These are phyloP conservation scores for Pyrenochaeta sp. DNA, from an alignment of 2,329 filamentous ascomycete species.

Conservation along the genomic window DNA sequence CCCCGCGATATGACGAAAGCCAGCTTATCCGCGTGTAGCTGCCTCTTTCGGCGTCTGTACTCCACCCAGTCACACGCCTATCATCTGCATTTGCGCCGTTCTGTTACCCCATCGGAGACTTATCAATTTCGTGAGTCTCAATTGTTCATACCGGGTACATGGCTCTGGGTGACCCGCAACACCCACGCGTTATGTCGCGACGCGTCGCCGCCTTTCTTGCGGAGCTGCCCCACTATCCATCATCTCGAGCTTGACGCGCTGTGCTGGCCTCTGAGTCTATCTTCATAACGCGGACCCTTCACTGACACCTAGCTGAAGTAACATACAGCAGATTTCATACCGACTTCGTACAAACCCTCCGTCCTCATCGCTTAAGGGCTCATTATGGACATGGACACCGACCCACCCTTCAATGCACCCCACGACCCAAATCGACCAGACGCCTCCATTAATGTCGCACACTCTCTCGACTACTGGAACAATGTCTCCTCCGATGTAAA, in stretches of 20 bases:
- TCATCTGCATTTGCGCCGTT: conserved; percentile 3
- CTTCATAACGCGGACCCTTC: neutral
- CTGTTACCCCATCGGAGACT: neutral
- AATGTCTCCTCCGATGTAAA: conserved; percentile 63
- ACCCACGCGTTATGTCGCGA: conserved; percentile 4
- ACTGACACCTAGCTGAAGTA: neutral
- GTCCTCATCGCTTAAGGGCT: neutral
- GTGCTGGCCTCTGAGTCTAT: neutral
- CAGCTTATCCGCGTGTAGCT: conserved; percentile 34
- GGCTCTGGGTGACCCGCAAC: neutral
- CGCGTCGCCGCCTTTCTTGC: conserved; percentile 8
- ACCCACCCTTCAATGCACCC: conserved; percentile 29
- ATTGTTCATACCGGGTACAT: neutral
- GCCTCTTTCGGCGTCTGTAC: conserved; percentile 28
- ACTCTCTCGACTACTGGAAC: conserved; percentile 62
- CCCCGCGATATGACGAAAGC: conserved; percentile 36
- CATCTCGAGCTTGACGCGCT: conserved; percentile 5
- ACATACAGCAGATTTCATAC: neutral
- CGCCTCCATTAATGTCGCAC: conserved; percentile 55
- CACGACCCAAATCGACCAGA: conserved; percentile 44
- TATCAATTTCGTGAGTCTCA: conserved; percentile 5
- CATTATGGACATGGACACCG: conserved; percentile 39
- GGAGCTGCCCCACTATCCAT: conserved; percentile 22
- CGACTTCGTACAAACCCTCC: neutral
- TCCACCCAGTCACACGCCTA: conserved; percentile 20